A percentile compares a stretch with the other conserved stretches of the same genome.
phyloP scores from a whole-genome alignment of 23 red algal species.

The Porphyridium purpureum region DNA sequence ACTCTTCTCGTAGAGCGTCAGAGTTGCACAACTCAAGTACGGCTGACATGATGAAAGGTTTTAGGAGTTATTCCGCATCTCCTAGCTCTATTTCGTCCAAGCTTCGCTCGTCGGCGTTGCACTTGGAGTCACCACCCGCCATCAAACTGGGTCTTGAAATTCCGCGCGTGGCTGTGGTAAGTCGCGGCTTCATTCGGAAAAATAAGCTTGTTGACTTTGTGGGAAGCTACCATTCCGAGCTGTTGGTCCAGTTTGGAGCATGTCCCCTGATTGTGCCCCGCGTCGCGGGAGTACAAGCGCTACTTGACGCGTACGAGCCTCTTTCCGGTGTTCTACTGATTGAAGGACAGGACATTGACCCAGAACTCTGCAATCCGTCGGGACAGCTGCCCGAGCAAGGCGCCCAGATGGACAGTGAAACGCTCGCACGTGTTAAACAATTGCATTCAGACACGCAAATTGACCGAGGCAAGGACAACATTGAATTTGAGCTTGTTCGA shows the following conservation, averaged over 20 bases:
- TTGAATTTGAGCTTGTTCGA: conserved; percentile 67
- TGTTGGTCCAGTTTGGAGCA: conserved; percentile 38
- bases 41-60: too few species aligned
- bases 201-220: conserved; percentile 92
- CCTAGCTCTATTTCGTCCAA: too few species aligned
- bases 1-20: too few species aligned
- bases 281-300: conserved; percentile 4
- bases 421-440: too few species aligned
- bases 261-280: conserved; percentile 79
- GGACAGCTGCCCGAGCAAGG: conserved; percentile 12
- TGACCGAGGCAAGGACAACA: conserved; percentile 50
- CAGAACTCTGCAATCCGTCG: conserved; percentile 8
- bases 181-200: not conserved
- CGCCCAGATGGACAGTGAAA: conserved; percentile 1
- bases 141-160: not conserved
- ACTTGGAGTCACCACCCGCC: too few species aligned
- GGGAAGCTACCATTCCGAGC: conserved; percentile 73
- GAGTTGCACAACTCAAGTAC: too few species aligned
- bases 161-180: not conserved
- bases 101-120: too few species aligned
- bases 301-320: conserved; percentile 45
- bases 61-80: too few species aligned
- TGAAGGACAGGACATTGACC: conserved; percentile 89
- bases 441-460: conserved; percentile 40
- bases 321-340: conserved; percentile 76